Percentiles rank a stretch among this genome's conserved stretches.
phyloP scores from a whole-genome alignment of 2,329 filamentous ascomycete species.

The Dactylellina leptospora region DNA sequence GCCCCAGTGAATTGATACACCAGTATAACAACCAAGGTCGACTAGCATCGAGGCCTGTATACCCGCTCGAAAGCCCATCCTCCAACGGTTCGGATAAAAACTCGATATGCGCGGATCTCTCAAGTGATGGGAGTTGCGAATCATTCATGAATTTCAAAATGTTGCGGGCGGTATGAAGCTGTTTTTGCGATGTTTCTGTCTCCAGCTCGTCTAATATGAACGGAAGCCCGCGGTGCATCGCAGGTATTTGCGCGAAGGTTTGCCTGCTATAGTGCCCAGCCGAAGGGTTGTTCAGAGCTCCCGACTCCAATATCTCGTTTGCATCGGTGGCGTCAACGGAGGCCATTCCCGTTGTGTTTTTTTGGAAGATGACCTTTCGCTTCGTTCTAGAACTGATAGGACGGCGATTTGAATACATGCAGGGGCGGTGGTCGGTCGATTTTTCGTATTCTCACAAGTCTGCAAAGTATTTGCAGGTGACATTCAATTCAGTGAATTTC shows the following conservation, averaged over 20 bases:
- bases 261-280: background rate
- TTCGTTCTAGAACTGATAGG: slow-evolving; percentile 21
- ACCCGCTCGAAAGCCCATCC: slow-evolving; percentile 66
- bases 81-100: slow-evolving; percentile 67
- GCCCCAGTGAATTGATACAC: slow-evolving; percentile 77
- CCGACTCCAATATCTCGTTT: background rate
- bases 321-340: background rate
- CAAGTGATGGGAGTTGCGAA: slow-evolving; percentile 14
- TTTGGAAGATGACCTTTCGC: slow-evolving; percentile 38
- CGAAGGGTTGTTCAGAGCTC: too few relatives aligned
- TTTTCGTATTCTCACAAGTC: too few relatives aligned
- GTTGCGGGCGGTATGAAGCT: slow-evolving; percentile 31
- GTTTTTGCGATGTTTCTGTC: slow-evolving; percentile 46
- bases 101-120: slow-evolving; percentile 57
- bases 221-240: slow-evolving; percentile 33
- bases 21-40: slow-evolving; percentile 96
- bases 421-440: slow-evolving; percentile 5
- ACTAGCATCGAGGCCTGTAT: slow-evolving; percentile 81
- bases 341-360: slow-evolving; percentile 16
- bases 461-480: too few relatives aligned
- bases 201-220: slow-evolving; percentile 42
- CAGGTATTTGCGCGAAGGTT: slow-evolving; percentile 19
- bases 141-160: slow-evolving; percentile 33
- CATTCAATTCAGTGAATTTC: too few relatives aligned
- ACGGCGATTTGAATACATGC: slow-evolving; percentile 29